phyloP scores from a whole-genome alignment of 495 filamentous ascomycete genomes.

The Penicillium crystallinum region DNA sequence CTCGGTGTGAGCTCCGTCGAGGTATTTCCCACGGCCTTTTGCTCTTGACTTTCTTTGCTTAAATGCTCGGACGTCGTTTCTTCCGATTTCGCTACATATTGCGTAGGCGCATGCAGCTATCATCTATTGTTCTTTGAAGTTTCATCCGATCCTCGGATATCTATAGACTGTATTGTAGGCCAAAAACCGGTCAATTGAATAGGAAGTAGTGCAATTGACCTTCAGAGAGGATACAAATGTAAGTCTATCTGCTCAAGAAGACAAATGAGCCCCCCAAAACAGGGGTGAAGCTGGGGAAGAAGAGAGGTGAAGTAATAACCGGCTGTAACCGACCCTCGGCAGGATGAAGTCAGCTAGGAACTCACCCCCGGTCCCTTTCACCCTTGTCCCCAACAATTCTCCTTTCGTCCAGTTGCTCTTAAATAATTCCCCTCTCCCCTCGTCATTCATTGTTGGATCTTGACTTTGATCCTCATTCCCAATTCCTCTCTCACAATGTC shows the following conservation, averaged over 20 bases:
- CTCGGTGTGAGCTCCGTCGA: not conserved
- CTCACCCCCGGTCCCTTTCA: slow-evolving; percentile 9
- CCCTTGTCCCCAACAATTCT: slow-evolving; percentile 8
- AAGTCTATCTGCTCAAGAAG: too few species aligned
- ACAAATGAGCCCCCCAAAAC: too few species aligned
- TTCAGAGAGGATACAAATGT: not conserved
- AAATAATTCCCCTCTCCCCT: not conserved
- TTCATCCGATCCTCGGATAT: not conserved
- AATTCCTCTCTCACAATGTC: slow-evolving; percentile 20
- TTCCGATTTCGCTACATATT: not conserved
- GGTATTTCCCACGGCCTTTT: not conserved
- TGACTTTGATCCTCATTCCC: slow-evolving; percentile 11
- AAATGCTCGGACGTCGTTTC: not conserved
- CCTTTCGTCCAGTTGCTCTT: not conserved
- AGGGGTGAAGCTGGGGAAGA: not conserved
- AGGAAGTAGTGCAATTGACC: not conserved
- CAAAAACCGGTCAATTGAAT: not conserved
- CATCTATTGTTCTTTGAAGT: not conserved
- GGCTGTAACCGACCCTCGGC: slow-evolving; percentile 31
- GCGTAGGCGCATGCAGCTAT: not conserved
- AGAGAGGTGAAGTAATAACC: slow-evolving; percentile 5
- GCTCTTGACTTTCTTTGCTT: not conserved
- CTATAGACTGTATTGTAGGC: not conserved
- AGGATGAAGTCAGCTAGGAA: slow-evolving; percentile 24
- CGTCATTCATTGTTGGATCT: not conserved